phyloP scores from a whole-genome alignment of 2,329 filamentous ascomycete genomes.

The Arthrobotrys iridis region DNA sequence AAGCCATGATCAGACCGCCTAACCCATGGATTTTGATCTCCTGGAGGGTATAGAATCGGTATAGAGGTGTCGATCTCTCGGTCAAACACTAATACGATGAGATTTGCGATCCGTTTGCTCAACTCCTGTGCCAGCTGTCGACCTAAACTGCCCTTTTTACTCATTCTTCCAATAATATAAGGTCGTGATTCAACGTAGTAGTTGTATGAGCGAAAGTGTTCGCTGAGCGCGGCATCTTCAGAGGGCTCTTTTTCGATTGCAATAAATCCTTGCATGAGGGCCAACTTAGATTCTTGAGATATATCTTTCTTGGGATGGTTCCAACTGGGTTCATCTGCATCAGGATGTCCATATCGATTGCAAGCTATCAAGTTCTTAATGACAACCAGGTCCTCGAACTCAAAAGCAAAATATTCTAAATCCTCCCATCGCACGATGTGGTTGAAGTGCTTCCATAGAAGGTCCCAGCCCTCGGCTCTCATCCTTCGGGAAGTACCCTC shows the following conservation, averaged over 20 bases:
- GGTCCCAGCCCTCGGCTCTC: background rate
- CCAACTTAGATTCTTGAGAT: background rate
- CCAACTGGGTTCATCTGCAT: background rate
- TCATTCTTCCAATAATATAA: background rate
- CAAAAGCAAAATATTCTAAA: background rate
- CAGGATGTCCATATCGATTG: background rate
- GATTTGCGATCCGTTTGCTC: background rate
- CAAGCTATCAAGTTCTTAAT: background rate
- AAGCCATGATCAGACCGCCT: background rate
- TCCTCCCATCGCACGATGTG: background rate
- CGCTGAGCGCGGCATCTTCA: background rate
- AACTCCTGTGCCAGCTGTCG: background rate
- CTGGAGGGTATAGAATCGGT: background rate
- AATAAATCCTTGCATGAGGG: background rate
- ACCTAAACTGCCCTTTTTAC: background rate
- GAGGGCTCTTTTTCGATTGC: background rate
- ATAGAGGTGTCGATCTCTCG: background rate
- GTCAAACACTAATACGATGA: background rate
- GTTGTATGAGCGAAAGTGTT: background rate
- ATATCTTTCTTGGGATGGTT: background rate
- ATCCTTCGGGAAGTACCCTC: background rate
- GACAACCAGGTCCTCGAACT: background rate
- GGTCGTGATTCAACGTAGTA: background rate
- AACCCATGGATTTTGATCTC: background rate
- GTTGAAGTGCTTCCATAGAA: background rate